Conservation (phyloP, 148 eudicot genomes). For the Dysphania ambrosioides region DNA sequence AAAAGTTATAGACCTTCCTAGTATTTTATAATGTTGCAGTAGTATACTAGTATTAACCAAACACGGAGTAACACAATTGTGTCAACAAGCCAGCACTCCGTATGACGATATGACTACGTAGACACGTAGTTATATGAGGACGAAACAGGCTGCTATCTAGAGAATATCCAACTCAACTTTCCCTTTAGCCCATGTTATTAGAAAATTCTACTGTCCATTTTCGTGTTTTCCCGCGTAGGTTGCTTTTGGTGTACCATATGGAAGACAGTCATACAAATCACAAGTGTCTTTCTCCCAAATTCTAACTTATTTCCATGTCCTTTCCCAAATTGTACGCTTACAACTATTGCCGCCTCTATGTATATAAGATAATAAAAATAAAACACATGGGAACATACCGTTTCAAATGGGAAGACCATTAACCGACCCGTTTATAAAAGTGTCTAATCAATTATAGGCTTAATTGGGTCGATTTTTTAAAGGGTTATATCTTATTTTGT, state of each 20-base stretch:
- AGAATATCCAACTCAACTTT: too few relatives aligned
- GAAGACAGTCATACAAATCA: background rate
- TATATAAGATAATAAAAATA: too few relatives aligned
- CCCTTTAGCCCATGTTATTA: constrained; percentile 19
- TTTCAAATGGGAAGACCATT: too few relatives aligned
- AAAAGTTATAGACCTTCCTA: too few relatives aligned
- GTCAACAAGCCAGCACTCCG: background rate
- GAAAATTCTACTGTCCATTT: constrained; percentile 21
- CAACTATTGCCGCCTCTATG: too few relatives aligned
- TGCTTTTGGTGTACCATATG: background rate
- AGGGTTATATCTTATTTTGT: too few relatives aligned
- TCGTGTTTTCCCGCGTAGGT: background rate
- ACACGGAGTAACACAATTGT: background rate
- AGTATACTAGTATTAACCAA: background rate
- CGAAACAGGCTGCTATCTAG: constrained; percentile 9
- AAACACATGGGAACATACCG: too few relatives aligned
- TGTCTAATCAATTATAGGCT: too few relatives aligned
- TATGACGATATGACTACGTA: too few relatives aligned
- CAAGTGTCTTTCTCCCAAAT: background rate
- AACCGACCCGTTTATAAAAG: too few relatives aligned
- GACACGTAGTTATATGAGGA: constrained; percentile 7
- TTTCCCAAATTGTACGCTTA: background rate
- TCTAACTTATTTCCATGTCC: background rate
- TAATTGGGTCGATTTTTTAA: too few relatives aligned
- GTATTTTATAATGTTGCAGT: background rate